phyloP scores from a whole-genome alignment of 2,329 filamentous ascomycete species.

The Alternaria arbusti region DNA sequence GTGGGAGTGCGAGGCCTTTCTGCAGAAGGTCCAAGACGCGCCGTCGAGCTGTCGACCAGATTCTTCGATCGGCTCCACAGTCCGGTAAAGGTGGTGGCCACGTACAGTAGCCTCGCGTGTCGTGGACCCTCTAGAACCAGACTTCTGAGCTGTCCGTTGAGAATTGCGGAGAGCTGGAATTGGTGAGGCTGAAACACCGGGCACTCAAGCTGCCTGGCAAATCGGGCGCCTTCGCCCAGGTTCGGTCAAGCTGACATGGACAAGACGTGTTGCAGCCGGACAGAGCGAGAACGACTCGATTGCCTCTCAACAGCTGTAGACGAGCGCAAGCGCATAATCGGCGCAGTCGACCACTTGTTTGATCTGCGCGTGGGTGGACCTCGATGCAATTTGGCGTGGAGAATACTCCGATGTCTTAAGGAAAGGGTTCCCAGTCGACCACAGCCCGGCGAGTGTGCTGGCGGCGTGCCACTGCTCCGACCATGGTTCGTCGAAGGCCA shows the following conservation, averaged over 20 bases:
- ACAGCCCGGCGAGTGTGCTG: neutral
- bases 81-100: conserved; percentile 9
- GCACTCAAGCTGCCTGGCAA: conserved; percentile 10
- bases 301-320: conserved; percentile 6
- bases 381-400: conserved; percentile 7
- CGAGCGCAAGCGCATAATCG: conserved; percentile 4
- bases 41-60: conserved; percentile 3
- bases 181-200: conserved; percentile 30
- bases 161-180: conserved; percentile 15
- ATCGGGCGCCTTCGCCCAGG: conserved; percentile 20
- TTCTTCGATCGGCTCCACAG: conserved; percentile 10
- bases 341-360: conserved; percentile 8
- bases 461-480: neutral
- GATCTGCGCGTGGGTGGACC: conserved; percentile 30
- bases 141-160: conserved; percentile 5
- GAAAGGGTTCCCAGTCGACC: conserved; percentile 9
- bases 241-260: neutral
- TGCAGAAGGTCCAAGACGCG: neutral
- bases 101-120: conserved; percentile 5
- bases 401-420: conserved; percentile 11
- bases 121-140: conserved; percentile 4
- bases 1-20: neutral
- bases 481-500: neutral
- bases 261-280: conserved; percentile 1
- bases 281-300: conserved; percentile 7